Evolutionary conservation across 2,329 filamentous ascomycete species (phyloP).

Genomic region (Phaeosphaeriaceae sp.): DNA sequence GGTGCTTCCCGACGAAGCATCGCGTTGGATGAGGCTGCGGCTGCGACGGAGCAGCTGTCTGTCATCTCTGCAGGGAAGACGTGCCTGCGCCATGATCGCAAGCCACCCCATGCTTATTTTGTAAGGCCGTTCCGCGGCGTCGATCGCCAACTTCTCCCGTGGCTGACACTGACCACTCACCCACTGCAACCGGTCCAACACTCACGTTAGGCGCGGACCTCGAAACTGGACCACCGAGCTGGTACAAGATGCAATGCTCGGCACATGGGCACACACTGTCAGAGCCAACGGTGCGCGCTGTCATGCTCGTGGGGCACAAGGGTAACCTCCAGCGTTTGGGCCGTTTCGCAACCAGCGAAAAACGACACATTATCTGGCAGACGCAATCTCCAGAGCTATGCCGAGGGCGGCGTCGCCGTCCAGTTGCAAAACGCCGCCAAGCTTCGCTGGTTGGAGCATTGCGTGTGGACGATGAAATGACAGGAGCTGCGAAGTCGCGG

Average conservation of each 20-base stretch:
- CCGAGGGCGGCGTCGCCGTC: conserved; percentile 28
- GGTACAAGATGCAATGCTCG: conserved; percentile 20
- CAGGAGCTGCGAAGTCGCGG: conserved; percentile 42
- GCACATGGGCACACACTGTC: conserved; percentile 27
- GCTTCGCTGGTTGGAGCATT: conserved; percentile 31
- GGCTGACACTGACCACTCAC: conserved; percentile 32
- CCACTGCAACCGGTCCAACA: conserved; percentile 22
- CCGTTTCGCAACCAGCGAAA: conserved; percentile 44
- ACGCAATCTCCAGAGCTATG: conserved; percentile 38
- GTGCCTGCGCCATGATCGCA: conserved; percentile 38
- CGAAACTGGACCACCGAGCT: conserved; percentile 19
- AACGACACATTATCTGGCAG: conserved; percentile 23
- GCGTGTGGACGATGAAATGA: conserved; percentile 41
- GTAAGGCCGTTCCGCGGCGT: conserved; percentile 36
- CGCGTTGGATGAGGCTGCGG: conserved; percentile 38
- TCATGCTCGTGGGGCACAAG: conserved; percentile 39
- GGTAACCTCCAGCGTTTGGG: conserved; percentile 43
- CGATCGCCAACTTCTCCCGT: conserved; percentile 41
- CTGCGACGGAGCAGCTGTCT: conserved; percentile 24
- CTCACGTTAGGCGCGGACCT: conserved; percentile 14
- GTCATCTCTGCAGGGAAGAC: conserved; percentile 41
- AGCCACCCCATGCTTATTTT: conserved; percentile 32
- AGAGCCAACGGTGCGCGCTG: conserved; percentile 15
- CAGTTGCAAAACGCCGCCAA: conserved; percentile 46
- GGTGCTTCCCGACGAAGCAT: conserved; percentile 8